Evolutionary conservation across 2,329 filamentous ascomycete genomes (phyloP).

Genomic region (Hypoxylon sp.): DNA sequence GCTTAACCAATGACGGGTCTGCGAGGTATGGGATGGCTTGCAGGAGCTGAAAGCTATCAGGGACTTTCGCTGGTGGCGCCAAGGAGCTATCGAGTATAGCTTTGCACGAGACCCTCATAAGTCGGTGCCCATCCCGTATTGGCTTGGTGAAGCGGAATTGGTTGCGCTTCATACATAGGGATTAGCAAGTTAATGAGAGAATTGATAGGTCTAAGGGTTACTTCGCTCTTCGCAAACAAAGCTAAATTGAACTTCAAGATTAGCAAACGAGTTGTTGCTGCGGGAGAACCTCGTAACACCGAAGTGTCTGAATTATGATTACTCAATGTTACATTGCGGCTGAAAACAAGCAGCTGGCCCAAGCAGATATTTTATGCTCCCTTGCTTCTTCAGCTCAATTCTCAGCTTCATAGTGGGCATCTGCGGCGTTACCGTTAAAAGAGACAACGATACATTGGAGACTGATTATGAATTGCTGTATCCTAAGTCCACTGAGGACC

Average conservation of each 20-base stretch:
- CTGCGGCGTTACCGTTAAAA: neutral
- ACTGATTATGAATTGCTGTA: constrained; percentile 3
- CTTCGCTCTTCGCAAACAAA: constrained; percentile 18
- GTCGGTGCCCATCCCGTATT: constrained; percentile 24
- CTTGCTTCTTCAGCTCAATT: constrained; percentile 18
- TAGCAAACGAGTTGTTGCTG: constrained; percentile 5
- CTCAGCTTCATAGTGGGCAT: constrained; percentile 22
- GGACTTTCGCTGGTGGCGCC: constrained; percentile 43
- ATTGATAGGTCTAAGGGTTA: constrained; percentile 11
- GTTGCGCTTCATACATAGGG: constrained; percentile 11
- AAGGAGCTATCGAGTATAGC: constrained; percentile 48
- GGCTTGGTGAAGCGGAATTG: constrained; percentile 34
- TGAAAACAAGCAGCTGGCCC: constrained; percentile 21
- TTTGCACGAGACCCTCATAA: constrained; percentile 41
- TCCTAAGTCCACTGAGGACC: neutral
- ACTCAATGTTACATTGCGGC: constrained; percentile 38
- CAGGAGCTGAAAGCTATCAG: constrained; percentile 56
- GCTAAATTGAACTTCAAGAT: constrained; percentile 20
- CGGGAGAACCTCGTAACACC: constrained; percentile 8
- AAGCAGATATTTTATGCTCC: constrained; percentile 27
- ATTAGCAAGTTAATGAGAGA: constrained; percentile 22
- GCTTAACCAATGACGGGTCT: constrained; percentile 48
- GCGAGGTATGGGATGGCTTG: constrained; percentile 51
- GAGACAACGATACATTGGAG: neutral
- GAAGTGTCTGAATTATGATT: constrained; percentile 5